These are phyloP conservation scores for Penicillium pancosmium DNA, from an alignment of 495 filamentous ascomycete genomes.

Conservation along the genomic window DNA sequence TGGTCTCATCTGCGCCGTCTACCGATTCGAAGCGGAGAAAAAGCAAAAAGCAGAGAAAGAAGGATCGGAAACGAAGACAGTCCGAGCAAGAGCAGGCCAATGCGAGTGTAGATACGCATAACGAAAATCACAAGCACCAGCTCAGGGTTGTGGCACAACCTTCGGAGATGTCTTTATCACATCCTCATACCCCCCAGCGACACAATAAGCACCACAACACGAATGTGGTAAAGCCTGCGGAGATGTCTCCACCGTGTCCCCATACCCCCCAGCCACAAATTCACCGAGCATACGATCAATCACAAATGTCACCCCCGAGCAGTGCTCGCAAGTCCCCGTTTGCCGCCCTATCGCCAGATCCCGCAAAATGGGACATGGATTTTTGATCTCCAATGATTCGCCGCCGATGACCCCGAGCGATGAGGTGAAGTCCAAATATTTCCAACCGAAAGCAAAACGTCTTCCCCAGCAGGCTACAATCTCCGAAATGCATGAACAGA, in stretches of 20 bases:
- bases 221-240: too few relatives aligned
- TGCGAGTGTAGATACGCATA: too few relatives aligned
- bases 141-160: too few relatives aligned
- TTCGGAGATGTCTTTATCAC: not conserved
- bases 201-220: too few relatives aligned
- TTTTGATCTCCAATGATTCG: constrained; percentile 48
- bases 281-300: not conserved
- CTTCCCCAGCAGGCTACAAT: not conserved
- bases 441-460: constrained; percentile 12
- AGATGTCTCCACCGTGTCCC: not conserved
- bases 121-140: too few relatives aligned
- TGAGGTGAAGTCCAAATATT: constrained; percentile 51
- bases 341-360: constrained; percentile 16
- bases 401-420: constrained; percentile 37
- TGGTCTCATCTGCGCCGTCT: not conserved
- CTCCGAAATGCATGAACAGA: not conserved
- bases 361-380: constrained; percentile 35
- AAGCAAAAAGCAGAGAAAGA: not conserved
- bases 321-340: not conserved
- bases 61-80: not conserved
- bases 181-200: not conserved
- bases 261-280: not conserved
- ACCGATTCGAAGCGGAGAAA: not conserved
- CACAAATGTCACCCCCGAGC: not conserved
- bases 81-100: not conserved